phyloP scores from a whole-genome alignment of 176 grass and related monocot species.

The Elymus sibiricus region DNA sequence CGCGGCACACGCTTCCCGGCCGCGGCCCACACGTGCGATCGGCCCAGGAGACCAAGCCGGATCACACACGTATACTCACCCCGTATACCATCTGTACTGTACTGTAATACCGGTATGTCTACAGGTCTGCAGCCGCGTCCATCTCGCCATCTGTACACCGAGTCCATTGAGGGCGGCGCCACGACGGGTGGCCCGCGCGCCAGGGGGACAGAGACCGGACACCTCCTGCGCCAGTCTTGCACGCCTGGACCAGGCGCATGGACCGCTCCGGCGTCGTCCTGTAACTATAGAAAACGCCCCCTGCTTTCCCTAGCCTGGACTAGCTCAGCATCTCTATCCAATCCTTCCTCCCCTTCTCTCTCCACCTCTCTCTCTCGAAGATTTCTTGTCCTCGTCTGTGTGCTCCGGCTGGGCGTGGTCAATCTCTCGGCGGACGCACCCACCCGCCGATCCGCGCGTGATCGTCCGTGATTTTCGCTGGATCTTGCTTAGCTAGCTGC shows the following conservation, averaged over 20 bases:
- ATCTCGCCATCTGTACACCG: neutral
- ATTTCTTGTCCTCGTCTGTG: slow-evolving; percentile 29
- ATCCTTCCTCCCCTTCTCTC: neutral
- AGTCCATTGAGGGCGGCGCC: neutral
- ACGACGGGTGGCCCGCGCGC: neutral
- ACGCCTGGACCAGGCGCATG: slow-evolving; percentile 4
- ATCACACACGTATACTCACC: neutral
- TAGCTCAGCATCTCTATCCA: slow-evolving; percentile 36
- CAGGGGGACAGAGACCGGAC: neutral
- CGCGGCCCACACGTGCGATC: no score
- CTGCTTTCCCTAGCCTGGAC: neutral
- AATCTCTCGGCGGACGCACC: neutral
- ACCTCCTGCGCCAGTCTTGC: neutral
- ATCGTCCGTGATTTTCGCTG: neutral
- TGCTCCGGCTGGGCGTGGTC: neutral
- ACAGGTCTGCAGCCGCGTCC: no score
- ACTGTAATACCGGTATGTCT: no score
- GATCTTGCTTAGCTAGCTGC: neutral
- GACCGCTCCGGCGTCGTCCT: neutral
- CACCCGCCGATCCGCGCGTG: neutral
- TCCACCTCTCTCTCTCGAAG: neutral
- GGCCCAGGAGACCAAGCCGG: neutral
- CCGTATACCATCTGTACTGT: no score
- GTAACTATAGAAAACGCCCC: slow-evolving; percentile 6
- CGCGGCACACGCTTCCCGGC: no score